Evolutionary conservation across 495 filamentous ascomycete species (phyloP), one percentile per base, ranked within the genome.

Genomic region (Melanomma pulvis-pyrius): DNA sequence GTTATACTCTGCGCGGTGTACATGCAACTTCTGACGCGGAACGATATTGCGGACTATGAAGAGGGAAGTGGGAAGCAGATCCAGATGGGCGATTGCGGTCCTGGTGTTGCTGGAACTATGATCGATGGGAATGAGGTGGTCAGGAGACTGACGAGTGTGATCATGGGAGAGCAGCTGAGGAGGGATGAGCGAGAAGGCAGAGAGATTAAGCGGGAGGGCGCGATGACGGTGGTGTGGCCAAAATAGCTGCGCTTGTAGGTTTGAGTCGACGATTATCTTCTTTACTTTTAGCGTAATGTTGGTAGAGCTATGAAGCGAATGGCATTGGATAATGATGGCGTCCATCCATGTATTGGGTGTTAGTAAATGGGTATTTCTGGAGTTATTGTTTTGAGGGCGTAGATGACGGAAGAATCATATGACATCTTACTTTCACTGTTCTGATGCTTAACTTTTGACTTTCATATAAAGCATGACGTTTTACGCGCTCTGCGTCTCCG

Each of bases 161-260:
- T 70, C 28, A 64, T 65, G 53, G 66, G 69, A 7, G 72, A 72
- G 60, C 54, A 49, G 8, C 17, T 72, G 59, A 61, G 72, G 51
- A 63, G 51, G 52, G 72, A 74, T 71, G 69, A 74, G 52, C 67
- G 57, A 59, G 59, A 30, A 50, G 72, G 72, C 0, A 26, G 21
- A 32, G 36, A 26, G 28, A 36, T 66, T 57, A 26, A 39, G 1
- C 55, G 53, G 57, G 48, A 53, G 11, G 66, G 50, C 4, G 66
- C 47, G 17, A 36, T 72, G 61, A 30, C 13, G 39, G 48, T 72
- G 50, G 36, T 25, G 58, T 72, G 64, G 64, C 64, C 59, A 3
- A 44, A 44, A 15, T 44, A 44, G 39, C 3, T 2, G 8, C n/a
- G 39, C 9, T n/a, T 15, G 39, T 15, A 11, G 39, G 2, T 44